Evolutionary conservation across 176 grass and related monocot genomes (phyloP), one percentile per base, ranked within the genome.

Genomic region (Alopecurus myosuroides): DNA sequence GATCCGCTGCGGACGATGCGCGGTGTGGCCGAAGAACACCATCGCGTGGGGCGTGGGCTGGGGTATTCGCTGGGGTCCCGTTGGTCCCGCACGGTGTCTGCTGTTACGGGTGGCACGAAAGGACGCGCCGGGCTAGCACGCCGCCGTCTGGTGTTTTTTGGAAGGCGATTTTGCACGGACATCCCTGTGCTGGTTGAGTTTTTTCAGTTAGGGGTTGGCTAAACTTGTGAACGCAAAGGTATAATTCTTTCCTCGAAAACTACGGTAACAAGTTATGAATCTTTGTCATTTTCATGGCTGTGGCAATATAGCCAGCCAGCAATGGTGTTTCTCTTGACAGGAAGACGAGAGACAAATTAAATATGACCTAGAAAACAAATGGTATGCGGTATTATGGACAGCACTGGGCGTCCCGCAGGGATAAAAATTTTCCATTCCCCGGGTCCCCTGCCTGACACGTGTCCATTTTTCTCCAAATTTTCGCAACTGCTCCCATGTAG

Each of bases 31-130:
- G 6, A 3, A 2, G 39, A 4, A 4, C 67, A 10, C 3, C 11
- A 0, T 2, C 1, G 2, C 36, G 22, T 13, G 20, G 10, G 37
- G n/a, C n/a, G n/a, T n/a, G n/a, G n/a, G n/a, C n/a, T n/a, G n/a
- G n/a, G n/a, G n/a, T n/a, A n/a, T n/a, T n/a, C n/a, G n/a, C 20
- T 6, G 20, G 10, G 66, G 1, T 69, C 11, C 10, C 35, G 4
- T 13, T 70, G 39, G 68, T 26, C 68, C 11, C 37, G 68, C 6
- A 41, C 10, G 36, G 39, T 71, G 39, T 44, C 2, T 44, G 68
- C 12, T 71, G 39, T 71, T 71, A 8, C n/a, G 67, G 35, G 11
- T 3, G 10, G 67, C 36, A 41, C n/a, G 36, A 14, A 70, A 25
- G 3, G n/a, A 20, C 5, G 7, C 66, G 11, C 17, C 36, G 65